phyloP scores from a whole-genome alignment of 805 yeast species.

The Ogataea naganishii region DNA sequence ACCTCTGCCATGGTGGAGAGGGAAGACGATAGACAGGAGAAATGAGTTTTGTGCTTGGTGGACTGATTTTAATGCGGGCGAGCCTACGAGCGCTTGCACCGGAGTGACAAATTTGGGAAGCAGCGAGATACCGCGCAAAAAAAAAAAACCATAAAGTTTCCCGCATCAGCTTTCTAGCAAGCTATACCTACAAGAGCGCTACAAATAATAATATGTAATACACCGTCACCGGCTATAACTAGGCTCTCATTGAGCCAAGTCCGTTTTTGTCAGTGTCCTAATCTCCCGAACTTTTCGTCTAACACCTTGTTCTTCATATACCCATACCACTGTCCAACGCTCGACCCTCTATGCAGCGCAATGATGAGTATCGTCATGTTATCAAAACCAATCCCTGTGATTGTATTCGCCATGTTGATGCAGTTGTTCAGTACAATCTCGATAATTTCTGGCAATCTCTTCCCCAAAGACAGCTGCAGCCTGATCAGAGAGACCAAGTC shows the following conservation, averaged over 20 bases:
- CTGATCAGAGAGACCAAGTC: constrained; percentile 47
- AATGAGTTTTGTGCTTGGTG: too few species aligned
- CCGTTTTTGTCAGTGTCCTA: constrained; percentile 5
- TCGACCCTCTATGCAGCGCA: constrained; percentile 39
- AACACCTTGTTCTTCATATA: constrained; percentile 34
- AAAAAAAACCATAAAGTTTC: too few species aligned
- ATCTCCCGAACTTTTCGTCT: constrained; percentile 26
- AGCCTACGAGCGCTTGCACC: too few species aligned
- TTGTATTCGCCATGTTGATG: constrained; percentile 59
- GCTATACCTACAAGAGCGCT: too few species aligned
- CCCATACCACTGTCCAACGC: constrained; percentile 39
- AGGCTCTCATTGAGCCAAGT: too few species aligned
- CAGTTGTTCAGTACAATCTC: constrained; percentile 57
- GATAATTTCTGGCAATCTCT: constrained; percentile 48
- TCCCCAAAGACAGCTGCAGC: constrained; percentile 47
- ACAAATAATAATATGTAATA: too few species aligned
- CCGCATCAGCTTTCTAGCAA: too few species aligned
- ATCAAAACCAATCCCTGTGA: constrained; percentile 75
- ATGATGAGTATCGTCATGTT: constrained; percentile 72
- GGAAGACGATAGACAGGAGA: too few species aligned
- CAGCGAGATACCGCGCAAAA: too few species aligned
- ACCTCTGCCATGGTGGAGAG: constrained; percentile 14
- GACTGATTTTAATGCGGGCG: too few species aligned
- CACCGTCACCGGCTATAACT: too few species aligned
- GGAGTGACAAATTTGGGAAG: too few species aligned